Evolutionary conservation across 192 early-diverging fungal genomes (phyloP).

Genomic region (Umbelopsis sp.): DNA sequence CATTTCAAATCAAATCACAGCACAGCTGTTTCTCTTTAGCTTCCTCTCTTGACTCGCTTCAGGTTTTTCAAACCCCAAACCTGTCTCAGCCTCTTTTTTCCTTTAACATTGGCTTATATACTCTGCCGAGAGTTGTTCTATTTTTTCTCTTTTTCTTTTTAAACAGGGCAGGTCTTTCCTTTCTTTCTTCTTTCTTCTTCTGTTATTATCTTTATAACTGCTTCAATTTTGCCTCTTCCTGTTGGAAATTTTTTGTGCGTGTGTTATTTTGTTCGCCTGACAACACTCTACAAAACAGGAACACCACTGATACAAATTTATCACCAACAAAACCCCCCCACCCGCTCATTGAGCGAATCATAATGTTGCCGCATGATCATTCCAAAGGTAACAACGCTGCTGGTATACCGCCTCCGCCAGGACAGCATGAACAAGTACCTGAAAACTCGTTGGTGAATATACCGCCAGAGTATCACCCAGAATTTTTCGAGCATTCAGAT

Average conservation of each 20-base stretch:
- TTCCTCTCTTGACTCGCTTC: not conserved
- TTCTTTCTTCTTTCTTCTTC: slow-evolving; percentile 11
- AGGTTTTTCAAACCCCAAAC: too few relatives aligned
- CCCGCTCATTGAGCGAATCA: slow-evolving; percentile 16
- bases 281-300: not conserved
- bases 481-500: slow-evolving; percentile 13
- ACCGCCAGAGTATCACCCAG: not conserved
- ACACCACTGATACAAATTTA: not conserved
- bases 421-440: not conserved
- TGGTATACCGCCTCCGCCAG: not conserved
- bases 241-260: slow-evolving; percentile 3
- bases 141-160: slow-evolving; percentile 17
- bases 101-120: too few relatives aligned
- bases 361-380: slow-evolving; percentile 12
- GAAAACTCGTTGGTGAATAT: not conserved
- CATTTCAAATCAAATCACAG: too few relatives aligned
- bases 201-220: slow-evolving; percentile 1
- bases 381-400: not conserved
- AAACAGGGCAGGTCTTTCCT: slow-evolving; percentile 3
- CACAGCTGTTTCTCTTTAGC: not conserved
- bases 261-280: not conserved
- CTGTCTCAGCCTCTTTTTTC: too few relatives aligned
- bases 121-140: not conserved
- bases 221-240: not conserved
- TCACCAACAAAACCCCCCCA: not conserved